Evolutionary conservation across 1,139 yeast genomes (phyloP), one percentile per base, ranked within the genome.

Genomic region (Taphrina confusa): DNA sequence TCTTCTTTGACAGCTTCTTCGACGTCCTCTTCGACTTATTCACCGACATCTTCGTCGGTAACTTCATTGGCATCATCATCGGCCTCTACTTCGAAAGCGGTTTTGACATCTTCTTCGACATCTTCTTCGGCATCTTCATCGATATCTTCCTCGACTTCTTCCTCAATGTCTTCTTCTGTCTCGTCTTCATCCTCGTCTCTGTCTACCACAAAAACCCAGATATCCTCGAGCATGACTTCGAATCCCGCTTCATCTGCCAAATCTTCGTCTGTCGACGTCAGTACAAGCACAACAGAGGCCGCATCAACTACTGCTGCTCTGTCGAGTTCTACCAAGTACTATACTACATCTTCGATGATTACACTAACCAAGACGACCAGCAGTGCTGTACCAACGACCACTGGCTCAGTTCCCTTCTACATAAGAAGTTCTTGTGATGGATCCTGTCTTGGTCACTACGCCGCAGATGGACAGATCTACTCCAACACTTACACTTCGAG

Each of bases 361-460:
- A 23, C 46, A 0, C 4, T 27, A 11, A 14, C 22, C 11, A 42
- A 18, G 16, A 23, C 46, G 4, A 42, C 46, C 5, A 42, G 46
- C 20, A 42, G 46, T 18, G 4, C 31, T 4, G 14, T 8, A 31
- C 20, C 46, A 8, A 31, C 42, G 11, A 23, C 31, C 16, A 42
- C 31, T 3, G 14, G 31, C 14, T 31, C 46, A 11, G 46, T 31
- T 18, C 27, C 50, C 11, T 45, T 45, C 50, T 45, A 45, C 25
- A 23, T 45, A 2, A 20, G 20, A 27, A 45, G 50, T 45, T 45
- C 50, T 27, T 45, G 50, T 14, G 50, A 45, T 18, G 37, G 27
- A 6, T 28, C 50, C n/a, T 45, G 50, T 45, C 34, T 45, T n/a
- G 50, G 50, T 14, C 34, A 45, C 20, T 45, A 16, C 37, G 50